Percentiles rank a stretch among this genome's conserved stretches.
phyloP scores from a whole-genome alignment of 2,329 filamentous ascomycete species.

The Phialophora verrucosa region DNA sequence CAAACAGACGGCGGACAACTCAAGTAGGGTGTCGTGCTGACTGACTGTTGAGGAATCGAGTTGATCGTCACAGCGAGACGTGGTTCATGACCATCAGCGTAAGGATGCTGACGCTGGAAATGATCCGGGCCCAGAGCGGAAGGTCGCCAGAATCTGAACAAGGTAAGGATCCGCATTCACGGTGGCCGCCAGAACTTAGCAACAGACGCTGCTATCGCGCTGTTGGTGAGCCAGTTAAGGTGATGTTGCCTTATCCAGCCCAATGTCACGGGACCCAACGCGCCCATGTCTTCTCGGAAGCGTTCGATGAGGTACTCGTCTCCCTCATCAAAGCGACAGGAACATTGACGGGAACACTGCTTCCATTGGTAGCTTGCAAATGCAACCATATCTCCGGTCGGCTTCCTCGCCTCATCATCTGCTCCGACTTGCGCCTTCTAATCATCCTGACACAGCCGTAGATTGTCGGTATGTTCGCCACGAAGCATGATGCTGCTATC shows the following conservation, averaged over 20 bases:
- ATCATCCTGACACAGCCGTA: slow-evolving; percentile 38
- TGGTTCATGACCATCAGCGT: background rate
- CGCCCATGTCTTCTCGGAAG: slow-evolving; percentile 29
- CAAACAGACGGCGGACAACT: background rate
- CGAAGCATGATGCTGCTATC: slow-evolving; percentile 43
- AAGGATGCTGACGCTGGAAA: background rate
- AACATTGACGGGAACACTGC: slow-evolving; percentile 9
- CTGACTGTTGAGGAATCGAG: background rate
- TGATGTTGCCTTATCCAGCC: background rate
- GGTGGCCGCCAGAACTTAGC: background rate
- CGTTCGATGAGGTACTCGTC: slow-evolving; percentile 14
- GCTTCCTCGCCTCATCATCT: slow-evolving; percentile 27
- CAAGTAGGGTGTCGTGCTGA: background rate
- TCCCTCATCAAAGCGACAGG: slow-evolving; percentile 21
- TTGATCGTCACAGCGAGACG: background rate
- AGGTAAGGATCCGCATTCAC: background rate
- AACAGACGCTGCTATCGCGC: background rate
- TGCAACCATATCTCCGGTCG: slow-evolving; percentile 36
- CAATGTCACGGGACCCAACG: slow-evolving; percentile 27
- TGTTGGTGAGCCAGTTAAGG: background rate
- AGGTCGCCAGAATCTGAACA: background rate
- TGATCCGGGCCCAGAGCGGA: background rate
- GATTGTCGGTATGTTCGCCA: slow-evolving; percentile 50
- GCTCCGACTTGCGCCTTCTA: slow-evolving; percentile 30
- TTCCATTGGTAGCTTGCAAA: slow-evolving; percentile 29